A percentile compares a stretch with the other conserved stretches of the same genome.
Conservation (phyloP, 2,329 filamentous ascomycete species). For the Pseudogymnoascus sp. region DNA sequence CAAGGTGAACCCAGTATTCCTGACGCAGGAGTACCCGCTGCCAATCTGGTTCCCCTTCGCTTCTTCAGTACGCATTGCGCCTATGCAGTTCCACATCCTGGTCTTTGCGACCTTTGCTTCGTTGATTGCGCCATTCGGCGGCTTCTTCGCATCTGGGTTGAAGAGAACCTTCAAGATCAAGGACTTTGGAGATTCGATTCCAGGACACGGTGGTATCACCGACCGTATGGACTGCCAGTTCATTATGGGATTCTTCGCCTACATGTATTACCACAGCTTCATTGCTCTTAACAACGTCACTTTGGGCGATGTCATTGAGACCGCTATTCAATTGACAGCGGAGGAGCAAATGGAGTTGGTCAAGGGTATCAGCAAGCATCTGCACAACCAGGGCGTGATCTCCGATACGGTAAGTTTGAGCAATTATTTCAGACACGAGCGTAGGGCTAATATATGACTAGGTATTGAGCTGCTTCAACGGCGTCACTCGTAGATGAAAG, state of each 20-base stretch:
- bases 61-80: constrained; percentile 68
- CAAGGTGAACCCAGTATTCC: constrained; percentile 84
- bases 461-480: constrained; percentile 9
- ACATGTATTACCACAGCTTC: constrained; percentile 98
- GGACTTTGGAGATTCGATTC: constrained; percentile 97
- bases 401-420: constrained; percentile 25
- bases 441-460: constrained; percentile 1
- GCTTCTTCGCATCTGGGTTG: constrained; percentile 94
- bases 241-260: constrained; percentile 98
- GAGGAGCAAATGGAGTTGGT: constrained; percentile 87
- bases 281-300: constrained; percentile 82
- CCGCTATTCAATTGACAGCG: constrained; percentile 73
- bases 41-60: constrained; percentile 65
- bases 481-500: constrained; percentile 8
- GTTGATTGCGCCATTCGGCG: constrained; percentile 92
- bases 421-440: neutral
- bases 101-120: constrained; percentile 90
- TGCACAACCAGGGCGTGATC: constrained; percentile 53
- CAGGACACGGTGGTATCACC: constrained; percentile 94
- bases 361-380: constrained; percentile 54
- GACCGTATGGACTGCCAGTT: constrained; percentile 99
- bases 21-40: constrained; percentile 66
- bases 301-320: constrained; percentile 82
- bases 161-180: constrained; percentile 99
- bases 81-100: constrained; percentile 90